phyloP scores from a whole-genome alignment of 345 rosid genomes.

The Cardamine occulta region DNA sequence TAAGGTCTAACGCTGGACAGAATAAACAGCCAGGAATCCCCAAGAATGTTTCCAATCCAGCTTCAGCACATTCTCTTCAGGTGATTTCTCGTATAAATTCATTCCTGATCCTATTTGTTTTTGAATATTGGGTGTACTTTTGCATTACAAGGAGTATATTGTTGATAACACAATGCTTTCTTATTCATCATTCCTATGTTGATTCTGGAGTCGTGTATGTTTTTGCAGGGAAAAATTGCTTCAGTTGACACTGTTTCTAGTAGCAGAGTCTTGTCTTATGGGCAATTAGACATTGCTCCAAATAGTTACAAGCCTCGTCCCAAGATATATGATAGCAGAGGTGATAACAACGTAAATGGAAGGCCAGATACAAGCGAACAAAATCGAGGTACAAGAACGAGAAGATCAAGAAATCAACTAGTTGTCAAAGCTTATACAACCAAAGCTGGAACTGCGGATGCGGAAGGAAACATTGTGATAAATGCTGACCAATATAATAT shows the following conservation, averaged over 20 bases:
- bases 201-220: slow-evolving; percentile 20
- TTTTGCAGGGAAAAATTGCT: slow-evolving; percentile 60
- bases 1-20: slow-evolving; percentile 52
- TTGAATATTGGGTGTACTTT: neutral
- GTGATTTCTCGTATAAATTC: slow-evolving; percentile 38
- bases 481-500: slow-evolving; percentile 69
- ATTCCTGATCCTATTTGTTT: neutral
- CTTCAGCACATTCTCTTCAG: slow-evolving; percentile 43
- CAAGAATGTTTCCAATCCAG: slow-evolving; percentile 48
- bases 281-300: slow-evolving; percentile 53
- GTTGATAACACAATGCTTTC: neutral
- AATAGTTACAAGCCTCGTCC: slow-evolving; percentile 54
- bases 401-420: slow-evolving; percentile 57
- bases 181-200: slow-evolving; percentile 2
- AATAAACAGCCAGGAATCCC: slow-evolving; percentile 50
- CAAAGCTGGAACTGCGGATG: slow-evolving; percentile 60
- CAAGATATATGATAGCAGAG: slow-evolving; percentile 44
- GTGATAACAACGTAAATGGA: slow-evolving; percentile 35
- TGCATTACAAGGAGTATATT: neutral
- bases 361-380: slow-evolving; percentile 57
- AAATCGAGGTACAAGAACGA: slow-evolving; percentile 66
- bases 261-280: slow-evolving; percentile 53
- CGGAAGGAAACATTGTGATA: slow-evolving; percentile 65
- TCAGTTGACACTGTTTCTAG: slow-evolving; percentile 53
- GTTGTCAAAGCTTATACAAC: slow-evolving; percentile 65